These are phyloP conservation scores for Gossypium bickii DNA, from an alignment of 345 rosid genomes.

Conservation along the genomic window DNA sequence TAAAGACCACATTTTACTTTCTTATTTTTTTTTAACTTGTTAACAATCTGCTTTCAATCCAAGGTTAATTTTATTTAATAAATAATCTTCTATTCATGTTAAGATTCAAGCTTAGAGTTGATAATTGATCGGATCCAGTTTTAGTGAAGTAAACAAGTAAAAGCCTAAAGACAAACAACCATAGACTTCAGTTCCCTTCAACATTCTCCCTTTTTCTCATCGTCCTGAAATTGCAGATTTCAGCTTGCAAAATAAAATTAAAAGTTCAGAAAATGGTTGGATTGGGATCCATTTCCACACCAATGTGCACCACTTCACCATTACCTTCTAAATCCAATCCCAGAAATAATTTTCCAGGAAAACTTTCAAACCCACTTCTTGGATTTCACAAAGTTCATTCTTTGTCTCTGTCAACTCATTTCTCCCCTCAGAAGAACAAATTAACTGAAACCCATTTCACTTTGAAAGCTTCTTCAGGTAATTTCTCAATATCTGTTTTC, in stretches of 20 bases:
- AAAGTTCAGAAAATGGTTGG: slow-evolving; percentile 18
- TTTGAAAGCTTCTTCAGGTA: slow-evolving; percentile 45
- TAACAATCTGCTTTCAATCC: too few species aligned
- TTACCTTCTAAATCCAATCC: slow-evolving; percentile 11
- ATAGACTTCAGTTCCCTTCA: neutral
- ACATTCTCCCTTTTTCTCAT: neutral
- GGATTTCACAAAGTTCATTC: neutral
- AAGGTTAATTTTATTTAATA: too few species aligned
- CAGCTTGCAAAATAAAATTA: neutral
- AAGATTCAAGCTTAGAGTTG: too few species aligned
- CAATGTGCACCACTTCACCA: slow-evolving; percentile 25
- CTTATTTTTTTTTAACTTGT: too few species aligned
- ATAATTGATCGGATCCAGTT: neutral
- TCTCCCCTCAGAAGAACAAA: slow-evolving; percentile 11
- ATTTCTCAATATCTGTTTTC: neutral
- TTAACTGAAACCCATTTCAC: slow-evolving; percentile 17
- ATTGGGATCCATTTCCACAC: slow-evolving; percentile 25
- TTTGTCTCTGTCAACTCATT: slow-evolving; percentile 24
- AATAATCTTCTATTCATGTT: too few species aligned
- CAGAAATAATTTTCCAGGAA: neutral
- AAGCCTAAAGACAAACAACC: neutral
- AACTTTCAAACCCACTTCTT: slow-evolving; percentile 13
- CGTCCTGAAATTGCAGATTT: neutral
- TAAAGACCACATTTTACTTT: neutral
- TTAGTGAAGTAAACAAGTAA: neutral